phyloP scores from a whole-genome alignment of 1,139 yeast genomes.

The Pichia sp. region DNA sequence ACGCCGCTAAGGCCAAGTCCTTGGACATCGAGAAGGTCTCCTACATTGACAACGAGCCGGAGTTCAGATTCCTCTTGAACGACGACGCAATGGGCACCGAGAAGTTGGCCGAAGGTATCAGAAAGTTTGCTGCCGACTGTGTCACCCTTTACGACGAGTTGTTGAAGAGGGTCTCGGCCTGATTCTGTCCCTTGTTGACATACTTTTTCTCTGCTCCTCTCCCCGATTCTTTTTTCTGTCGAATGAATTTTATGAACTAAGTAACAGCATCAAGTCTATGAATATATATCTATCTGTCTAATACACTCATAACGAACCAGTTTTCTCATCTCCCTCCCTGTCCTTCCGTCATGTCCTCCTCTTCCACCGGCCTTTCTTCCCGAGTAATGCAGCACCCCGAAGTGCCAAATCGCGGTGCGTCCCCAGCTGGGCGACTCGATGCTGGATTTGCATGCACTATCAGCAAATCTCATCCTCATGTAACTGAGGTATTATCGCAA shows the following conservation, averaged over 20 bases:
- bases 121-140: constrained; percentile 94
- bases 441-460: not conserved
- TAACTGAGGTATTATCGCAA: not conserved
- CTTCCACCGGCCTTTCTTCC: not conserved
- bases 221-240: not conserved
- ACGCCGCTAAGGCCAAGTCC: constrained; percentile 50
- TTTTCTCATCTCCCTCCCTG: no score
- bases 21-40: constrained; percentile 66
- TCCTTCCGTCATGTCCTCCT: not conserved
- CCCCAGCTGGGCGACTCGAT: not conserved
- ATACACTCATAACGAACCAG: not conserved
- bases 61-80: constrained; percentile 86
- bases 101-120: constrained; percentile 96
- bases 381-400: not conserved
- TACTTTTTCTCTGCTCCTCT: not conserved
- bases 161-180: constrained; percentile 62
- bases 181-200: constrained; percentile 10
- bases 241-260: not conserved
- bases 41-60: constrained; percentile 78
- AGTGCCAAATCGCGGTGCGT: constrained; percentile 2
- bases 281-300: not conserved
- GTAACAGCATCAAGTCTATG: not conserved
- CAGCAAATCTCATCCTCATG: not conserved
- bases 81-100: constrained; percentile 99
- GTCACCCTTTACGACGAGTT: constrained; percentile 74